Base-by-base conservation (phyloP, 2,329 filamentous ascomycete species). In the Tolypocladium paradoxum region DNA sequence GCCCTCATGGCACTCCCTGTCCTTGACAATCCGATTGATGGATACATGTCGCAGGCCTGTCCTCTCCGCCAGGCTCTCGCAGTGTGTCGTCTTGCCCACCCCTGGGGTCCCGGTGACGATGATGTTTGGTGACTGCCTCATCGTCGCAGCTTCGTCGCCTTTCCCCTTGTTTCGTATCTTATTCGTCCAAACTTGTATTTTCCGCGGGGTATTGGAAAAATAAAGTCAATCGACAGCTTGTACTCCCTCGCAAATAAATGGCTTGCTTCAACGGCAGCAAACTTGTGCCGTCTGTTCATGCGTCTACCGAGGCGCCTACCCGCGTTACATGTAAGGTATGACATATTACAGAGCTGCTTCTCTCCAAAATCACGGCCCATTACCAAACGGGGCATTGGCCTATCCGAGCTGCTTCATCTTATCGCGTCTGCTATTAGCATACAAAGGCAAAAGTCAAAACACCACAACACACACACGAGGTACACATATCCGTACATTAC, bases 61-160 rank as follows among this genome's bases (percentile, higher is more conserved):
- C 55, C 79, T 82, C 65, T 86, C 77, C 7, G 89, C 88, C 49
- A 99, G 75, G 62, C 83, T 78, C 69, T 95, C 88, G 66, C 88
- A 89, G 68, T 96, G 91, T 8, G 88, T 95, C 20, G 91, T 96
- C 75, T 99, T 99, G 65, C 93, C 93, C 31, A 95, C 90, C 53
- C 93, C 93, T 0, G 93, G 93, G 22, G 93, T 99, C 58, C 93
- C 93, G 40, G 93, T 97, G 60, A 99, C 79, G 61, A 99, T 87
- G 64, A 99, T 90, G 70, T 97, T 99, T 33, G 93, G 93, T 57
- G 73, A 71, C 33, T 67, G 72, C 60, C 82, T 74, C 66, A 74
- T 71, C 53, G 60, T 71, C 50, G 54, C 57, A 40, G 31, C 14
- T 38, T 48, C 34, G 24, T 22, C 9, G 16, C 22, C 16, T 29